A percentile compares a stretch with the other conserved stretches of the same genome.
Conservation (phyloP, 2,329 filamentous ascomycete genomes). For the Fusarium palustre region DNA sequence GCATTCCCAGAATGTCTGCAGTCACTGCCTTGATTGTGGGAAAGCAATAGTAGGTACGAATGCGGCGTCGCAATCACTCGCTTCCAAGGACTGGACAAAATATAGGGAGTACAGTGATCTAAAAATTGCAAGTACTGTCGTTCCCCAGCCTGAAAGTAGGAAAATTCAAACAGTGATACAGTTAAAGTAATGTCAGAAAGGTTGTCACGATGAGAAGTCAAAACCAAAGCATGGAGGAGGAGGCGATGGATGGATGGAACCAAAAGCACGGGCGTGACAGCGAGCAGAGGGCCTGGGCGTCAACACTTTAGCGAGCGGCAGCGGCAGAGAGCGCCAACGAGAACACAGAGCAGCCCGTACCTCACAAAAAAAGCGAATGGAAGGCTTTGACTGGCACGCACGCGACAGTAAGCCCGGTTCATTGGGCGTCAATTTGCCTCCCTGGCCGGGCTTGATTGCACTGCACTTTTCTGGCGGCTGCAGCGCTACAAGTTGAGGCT, state of each 20-base stretch:
- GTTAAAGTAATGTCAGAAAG: constrained; percentile 32
- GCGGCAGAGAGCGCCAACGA: constrained; percentile 23
- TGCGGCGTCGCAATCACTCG: constrained; percentile 25
- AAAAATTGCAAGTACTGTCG: constrained; percentile 2
- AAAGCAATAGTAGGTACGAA: constrained; percentile 6
- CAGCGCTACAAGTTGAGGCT: constrained; percentile 21
- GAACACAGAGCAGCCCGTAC: constrained; percentile 6
- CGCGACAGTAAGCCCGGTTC: constrained; percentile 26
- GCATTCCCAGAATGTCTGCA: constrained; percentile 38
- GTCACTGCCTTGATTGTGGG: constrained; percentile 19
- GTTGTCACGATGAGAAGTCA: constrained; percentile 20
- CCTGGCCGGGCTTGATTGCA: background rate
- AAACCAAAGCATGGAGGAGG: constrained; percentile 2
- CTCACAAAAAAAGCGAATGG: constrained; percentile 4
- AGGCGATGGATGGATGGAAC: background rate
- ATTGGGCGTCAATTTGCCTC: constrained; percentile 13
- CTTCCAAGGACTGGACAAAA: constrained; percentile 1
- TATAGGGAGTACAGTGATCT: constrained; percentile 6
- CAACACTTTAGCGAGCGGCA: constrained; percentile 40
- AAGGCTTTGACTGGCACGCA: constrained; percentile 22
- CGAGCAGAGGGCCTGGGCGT: background rate
- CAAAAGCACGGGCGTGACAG: constrained; percentile 10
- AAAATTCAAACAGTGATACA: constrained; percentile 9
- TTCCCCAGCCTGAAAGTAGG: constrained; percentile 4
- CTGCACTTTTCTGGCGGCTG: constrained; percentile 23